Evolutionary conservation across 2,329 filamentous ascomycete species (phyloP), one percentile per base, ranked within the genome.

Genomic region (Coleophoma eucalyptorum): DNA sequence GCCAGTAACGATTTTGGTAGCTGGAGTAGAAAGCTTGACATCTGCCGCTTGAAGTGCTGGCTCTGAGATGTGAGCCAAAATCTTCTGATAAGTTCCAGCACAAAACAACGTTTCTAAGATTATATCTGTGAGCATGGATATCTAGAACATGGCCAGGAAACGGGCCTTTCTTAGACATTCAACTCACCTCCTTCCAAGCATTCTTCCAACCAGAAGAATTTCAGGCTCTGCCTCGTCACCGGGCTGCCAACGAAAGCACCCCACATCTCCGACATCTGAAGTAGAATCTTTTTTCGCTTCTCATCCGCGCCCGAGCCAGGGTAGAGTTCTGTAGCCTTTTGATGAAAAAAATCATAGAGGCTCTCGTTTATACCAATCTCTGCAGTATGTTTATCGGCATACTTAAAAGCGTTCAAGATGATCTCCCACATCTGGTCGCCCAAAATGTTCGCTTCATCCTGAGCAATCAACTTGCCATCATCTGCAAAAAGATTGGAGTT

Each of bases 151-250:
- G 26, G 26, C 26, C 4, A 26, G 26, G 26, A 26, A 3, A 8
- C n/a, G 10, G 26, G 26, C 26, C 26, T 26, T 6, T 26, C n/a
- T 26, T 3, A 26, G 10, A 26, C n/a, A 60, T 53, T 26, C 26
- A 26, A 7, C 26, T 26, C 50, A 69, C 67, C 66, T 21, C 79
- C 78, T 58, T 80, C 77, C 44, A 82, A 74, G 47, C 76, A 78
- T 59, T 81, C 77, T 58, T 82, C 78, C 2, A 83, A 62, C 75
- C 78, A 81, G 57, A 81, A 78, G 61, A 74, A 81, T 60, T 74
- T 78, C 49, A 83, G 63, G 59, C 76, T 80, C 61, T 83, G 79
- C 20, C 56, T 69, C 35, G 68, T 65, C 3, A 80, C 68, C 2
- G 70, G 67, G 49, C 69, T 75, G 3, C 79, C 79, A 20, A 81